Percentiles rank a stretch among this genome's conserved stretches.
Conservation (phyloP, 768 basidiomycete species). For the Royoungia palumana region DNA sequence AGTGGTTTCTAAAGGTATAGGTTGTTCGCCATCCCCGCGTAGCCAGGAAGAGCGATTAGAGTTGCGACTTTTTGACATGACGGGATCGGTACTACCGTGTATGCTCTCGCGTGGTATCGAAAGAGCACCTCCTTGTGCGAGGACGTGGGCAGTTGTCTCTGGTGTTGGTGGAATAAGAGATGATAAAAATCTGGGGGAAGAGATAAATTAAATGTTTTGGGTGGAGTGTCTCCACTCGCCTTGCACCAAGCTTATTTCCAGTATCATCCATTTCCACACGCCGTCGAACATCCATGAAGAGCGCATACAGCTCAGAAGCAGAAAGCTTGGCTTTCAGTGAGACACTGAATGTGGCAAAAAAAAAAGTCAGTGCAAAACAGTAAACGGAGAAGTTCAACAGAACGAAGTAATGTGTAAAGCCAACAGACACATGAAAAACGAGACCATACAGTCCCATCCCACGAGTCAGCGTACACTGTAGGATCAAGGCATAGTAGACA, state of each 20-base stretch:
- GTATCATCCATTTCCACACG: conserved; percentile 72
- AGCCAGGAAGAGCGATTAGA: background rate
- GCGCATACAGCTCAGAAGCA: conserved; percentile 60
- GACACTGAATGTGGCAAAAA: conserved; percentile 48
- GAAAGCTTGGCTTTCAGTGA: conserved; percentile 78
- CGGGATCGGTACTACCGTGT: background rate
- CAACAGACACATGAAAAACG: background rate
- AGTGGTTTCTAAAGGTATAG: background rate
- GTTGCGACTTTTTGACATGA: background rate
- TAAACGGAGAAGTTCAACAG: background rate
- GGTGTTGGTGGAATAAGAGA: conserved; percentile 74
- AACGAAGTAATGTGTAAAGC: background rate
- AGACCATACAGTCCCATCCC: background rate
- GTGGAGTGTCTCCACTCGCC: conserved; percentile 2
- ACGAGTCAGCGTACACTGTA: background rate
- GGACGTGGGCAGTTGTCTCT: conserved; percentile 64
- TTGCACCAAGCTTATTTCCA: conserved; percentile 12
- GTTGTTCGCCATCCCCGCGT: background rate
- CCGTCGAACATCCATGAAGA: conserved; percentile 70
- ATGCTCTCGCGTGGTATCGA: conserved; percentile 3
- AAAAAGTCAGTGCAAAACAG: conserved; percentile 11
- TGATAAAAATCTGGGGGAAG: conserved; percentile 50
- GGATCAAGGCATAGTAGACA: background rate
- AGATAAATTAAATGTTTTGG: background rate
- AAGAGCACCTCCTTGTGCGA: conserved; percentile 57